Conservation (phyloP, 371 early-diverging fungal genomes). For the Umbelopsis sp. region DNA sequence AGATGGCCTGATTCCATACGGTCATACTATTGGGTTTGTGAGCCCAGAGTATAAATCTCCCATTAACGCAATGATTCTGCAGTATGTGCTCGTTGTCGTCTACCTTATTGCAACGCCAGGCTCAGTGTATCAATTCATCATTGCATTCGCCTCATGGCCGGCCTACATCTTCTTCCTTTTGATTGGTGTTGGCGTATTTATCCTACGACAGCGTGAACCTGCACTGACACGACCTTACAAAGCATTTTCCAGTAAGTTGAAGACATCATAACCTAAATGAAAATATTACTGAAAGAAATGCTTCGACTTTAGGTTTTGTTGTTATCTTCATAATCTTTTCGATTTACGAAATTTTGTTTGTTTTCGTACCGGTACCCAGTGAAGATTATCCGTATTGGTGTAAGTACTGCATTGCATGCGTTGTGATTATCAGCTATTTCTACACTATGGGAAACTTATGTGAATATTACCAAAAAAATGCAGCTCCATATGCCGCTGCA, state of each 20-base stretch:
- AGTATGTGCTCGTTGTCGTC: slow-evolving; percentile 36
- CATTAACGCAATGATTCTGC: slow-evolving; percentile 42
- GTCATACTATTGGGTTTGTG: slow-evolving; percentile 39
- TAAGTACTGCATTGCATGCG: slow-evolving; percentile 20
- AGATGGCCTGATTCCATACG: slow-evolving; percentile 47
- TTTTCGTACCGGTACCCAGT: slow-evolving; percentile 45
- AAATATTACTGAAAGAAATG: not conserved
- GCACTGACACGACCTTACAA: slow-evolving; percentile 29
- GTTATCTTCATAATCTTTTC: slow-evolving; percentile 34
- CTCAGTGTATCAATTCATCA: slow-evolving; percentile 43
- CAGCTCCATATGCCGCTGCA: slow-evolving; percentile 44
- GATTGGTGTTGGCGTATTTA: slow-evolving; percentile 35
- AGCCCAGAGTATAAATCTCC: slow-evolving; percentile 37
- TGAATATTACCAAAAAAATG: slow-evolving; percentile 5
- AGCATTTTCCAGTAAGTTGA: slow-evolving; percentile 33
- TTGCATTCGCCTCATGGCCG: slow-evolving; percentile 45
- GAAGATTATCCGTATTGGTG: slow-evolving; percentile 49
- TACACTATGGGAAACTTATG: not conserved
- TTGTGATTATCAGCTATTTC: no score
- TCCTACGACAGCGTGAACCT: slow-evolving; percentile 23
- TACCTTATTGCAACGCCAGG: slow-evolving; percentile 47
- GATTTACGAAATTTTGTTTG: slow-evolving; percentile 44
- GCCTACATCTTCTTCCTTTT: slow-evolving; percentile 43
- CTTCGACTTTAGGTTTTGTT: slow-evolving; percentile 26
- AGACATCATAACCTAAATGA: not conserved